Percentiles rank a stretch among this genome's conserved stretches.
phyloP scores from a whole-genome alignment of 2,329 filamentous ascomycete genomes.

The Emericellopsis cladophorae region DNA sequence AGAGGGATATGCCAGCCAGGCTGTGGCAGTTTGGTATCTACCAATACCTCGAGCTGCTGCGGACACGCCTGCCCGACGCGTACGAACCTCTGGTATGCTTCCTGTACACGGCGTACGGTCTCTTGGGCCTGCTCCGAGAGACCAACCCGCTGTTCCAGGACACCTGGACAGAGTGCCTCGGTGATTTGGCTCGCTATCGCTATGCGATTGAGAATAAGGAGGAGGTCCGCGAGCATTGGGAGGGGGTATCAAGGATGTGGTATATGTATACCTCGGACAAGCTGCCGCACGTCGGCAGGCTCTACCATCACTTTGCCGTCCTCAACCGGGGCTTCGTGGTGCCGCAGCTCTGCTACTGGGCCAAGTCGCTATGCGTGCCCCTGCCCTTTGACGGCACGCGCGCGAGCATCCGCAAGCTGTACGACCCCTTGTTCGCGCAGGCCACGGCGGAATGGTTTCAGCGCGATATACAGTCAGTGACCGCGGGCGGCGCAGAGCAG shows the following conservation, averaged over 20 bases:
- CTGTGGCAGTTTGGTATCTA: conserved; percentile 96
- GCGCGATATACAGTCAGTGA: too few species aligned
- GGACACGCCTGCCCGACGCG: conserved; percentile 61
- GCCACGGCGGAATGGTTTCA: conserved; percentile 9
- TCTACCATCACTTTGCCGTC: conserved; percentile 84
- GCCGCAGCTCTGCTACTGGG: conserved; percentile 61
- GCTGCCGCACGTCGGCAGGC: conserved; percentile 58
- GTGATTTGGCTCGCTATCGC: conserved; percentile 68
- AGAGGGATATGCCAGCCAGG: conserved; percentile 81
- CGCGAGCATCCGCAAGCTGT: conserved; percentile 58
- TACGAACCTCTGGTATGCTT: conserved; percentile 86
- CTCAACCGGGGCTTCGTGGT: conserved; percentile 56
- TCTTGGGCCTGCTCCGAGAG: conserved; percentile 79
- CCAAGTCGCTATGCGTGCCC: conserved; percentile 55
- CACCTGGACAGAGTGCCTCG: conserved; percentile 89
- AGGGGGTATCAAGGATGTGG: conserved; percentile 68
- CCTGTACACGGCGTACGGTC: conserved; percentile 78
- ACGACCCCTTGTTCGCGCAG: conserved; percentile 42
- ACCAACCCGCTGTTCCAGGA: conserved; percentile 73
- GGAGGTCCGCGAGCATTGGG: conserved; percentile 69
- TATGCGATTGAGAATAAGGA: conserved; percentile 90
- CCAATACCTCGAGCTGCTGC: conserved; percentile 64
- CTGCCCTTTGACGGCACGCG: conserved; percentile 55
- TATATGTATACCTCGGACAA: conserved; percentile 73
- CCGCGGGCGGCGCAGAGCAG: too few species aligned